Percentiles rank a stretch among this genome's conserved stretches.
Conservation (phyloP, 495 filamentous ascomycete species). For the Tuber melanosporum region DNA sequence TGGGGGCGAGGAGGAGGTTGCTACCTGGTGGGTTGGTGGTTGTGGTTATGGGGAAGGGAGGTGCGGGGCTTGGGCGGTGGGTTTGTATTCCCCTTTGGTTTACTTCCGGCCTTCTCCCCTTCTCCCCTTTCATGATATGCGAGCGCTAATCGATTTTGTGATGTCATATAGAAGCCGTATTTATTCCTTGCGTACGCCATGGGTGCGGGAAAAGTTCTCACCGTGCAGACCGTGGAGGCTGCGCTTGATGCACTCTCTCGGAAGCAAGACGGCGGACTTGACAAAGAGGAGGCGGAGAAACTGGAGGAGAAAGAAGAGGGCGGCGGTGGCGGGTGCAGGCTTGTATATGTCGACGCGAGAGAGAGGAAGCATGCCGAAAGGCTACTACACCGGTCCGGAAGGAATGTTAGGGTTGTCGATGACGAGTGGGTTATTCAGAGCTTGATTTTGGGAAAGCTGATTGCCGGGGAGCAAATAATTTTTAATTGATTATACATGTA, state of each 20-base stretch:
- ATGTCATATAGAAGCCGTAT: constrained; percentile 49
- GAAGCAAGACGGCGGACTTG: constrained; percentile 39
- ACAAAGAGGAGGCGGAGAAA: constrained; percentile 50
- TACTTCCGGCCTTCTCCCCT: constrained; percentile 16
- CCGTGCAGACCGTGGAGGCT: constrained; percentile 50
- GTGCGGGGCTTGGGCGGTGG: constrained; percentile 53
- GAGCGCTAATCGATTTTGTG: not conserved
- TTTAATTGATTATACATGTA: not conserved
- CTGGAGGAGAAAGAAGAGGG: constrained; percentile 46
- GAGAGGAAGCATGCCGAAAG: constrained; percentile 46
- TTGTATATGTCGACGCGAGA: constrained; percentile 66
- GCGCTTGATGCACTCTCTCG: not conserved
- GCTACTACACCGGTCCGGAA: constrained; percentile 41
- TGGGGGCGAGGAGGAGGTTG: constrained; percentile 55
- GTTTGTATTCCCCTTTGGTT: constrained; percentile 42
- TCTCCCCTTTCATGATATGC: not conserved
- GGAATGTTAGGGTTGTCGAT: constrained; percentile 58
- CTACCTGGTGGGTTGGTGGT: constrained; percentile 63
- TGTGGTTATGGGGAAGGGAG: constrained; percentile 63
- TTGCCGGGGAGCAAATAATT: constrained; percentile 51
- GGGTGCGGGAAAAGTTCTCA: constrained; percentile 60
- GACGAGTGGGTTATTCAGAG: constrained; percentile 92
- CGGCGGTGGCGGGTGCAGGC: constrained; percentile 56
- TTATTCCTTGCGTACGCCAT: constrained; percentile 72
- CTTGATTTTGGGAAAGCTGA: constrained; percentile 73